These are phyloP conservation scores for Silybum marianum DNA, from an alignment of 129 eudicot species.

Conservation along the genomic window DNA sequence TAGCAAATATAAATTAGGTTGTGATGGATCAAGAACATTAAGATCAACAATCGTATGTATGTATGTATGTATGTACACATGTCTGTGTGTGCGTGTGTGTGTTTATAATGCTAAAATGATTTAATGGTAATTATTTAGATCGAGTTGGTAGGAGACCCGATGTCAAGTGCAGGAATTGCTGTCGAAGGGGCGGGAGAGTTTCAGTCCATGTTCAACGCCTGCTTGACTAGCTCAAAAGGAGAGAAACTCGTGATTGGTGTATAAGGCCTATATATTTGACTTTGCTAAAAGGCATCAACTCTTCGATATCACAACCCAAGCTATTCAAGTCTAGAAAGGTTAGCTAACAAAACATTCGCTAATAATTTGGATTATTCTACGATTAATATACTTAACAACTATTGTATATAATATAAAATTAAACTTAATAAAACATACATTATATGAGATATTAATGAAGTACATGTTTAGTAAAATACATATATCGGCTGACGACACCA, in stretches of 20 bases:
- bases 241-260: too few species aligned
- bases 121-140: neutral
- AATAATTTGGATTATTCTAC: neutral
- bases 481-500: neutral
- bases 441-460: neutral
- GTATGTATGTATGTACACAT: neutral
- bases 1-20: neutral
- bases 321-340: neutral
- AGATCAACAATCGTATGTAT: neutral
- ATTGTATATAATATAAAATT: too few species aligned
- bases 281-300: neutral
- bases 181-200: too few species aligned
- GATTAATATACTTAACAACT: neutral
- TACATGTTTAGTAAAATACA: too few species aligned
- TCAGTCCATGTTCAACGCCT: too few species aligned
- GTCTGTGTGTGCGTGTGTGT: neutral
- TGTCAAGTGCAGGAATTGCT: too few species aligned
- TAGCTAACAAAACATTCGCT: neutral
- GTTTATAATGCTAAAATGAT: too few species aligned
- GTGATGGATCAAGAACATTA: neutral
- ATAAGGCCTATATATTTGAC: neutral
- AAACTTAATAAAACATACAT: neutral
- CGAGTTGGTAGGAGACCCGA: too few species aligned
- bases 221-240: too few species aligned
- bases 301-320: neutral